Evolutionary conservation across 1,139 yeast genomes (phyloP), one percentile per base, ranked within the genome.

Genomic region (Blastobotrys apis): DNA sequence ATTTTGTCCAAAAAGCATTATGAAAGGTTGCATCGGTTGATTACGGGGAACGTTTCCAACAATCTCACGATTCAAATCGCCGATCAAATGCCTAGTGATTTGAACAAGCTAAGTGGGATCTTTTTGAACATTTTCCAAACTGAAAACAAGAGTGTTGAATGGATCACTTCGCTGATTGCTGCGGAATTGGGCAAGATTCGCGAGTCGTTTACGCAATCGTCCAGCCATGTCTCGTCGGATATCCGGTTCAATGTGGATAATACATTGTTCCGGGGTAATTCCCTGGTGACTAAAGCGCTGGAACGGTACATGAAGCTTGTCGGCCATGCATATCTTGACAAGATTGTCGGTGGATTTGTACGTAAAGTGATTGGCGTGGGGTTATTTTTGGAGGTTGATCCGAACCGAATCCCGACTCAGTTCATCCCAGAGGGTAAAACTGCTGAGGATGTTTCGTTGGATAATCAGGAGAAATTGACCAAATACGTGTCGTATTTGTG

Each of bases 211-310:
- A 43, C 47, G 26, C 33, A 39, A 31, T 34, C 45, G 31, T 41
- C 45, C n/a, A 44, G 37, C 17, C 41, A 42, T 32, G 41, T 37
- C 26, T 43, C 37, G 17, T 20, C 37, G n/a, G 53, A 48, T 35
- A 41, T 33, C 36, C 44, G 40, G 30, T 47, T 43, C 26, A 57
- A 57, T 41, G 47, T 57, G 16, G 78, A 78, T 60, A 84, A 84
- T 55, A 80, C 95, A 0, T 63, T 92, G 17, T 90, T 92, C 59
- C 71, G 97, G 53, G 96, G 97, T 0, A 84, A 86, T 45, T 81
- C 94, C 1, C 72, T 88, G 8, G 72, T 90, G 50, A 81, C 95
- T 0, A 86, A 85, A 59, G 75, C 95, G 0, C 63, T 90, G 42
- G 97, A 92, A 55, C 73, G 77, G 51, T 87, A 81, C 60, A 83